A percentile compares a stretch with the other conserved stretches of the same genome.
phyloP scores from a whole-genome alignment of 345 rosid species.

The Melaleuca alternifolia region DNA sequence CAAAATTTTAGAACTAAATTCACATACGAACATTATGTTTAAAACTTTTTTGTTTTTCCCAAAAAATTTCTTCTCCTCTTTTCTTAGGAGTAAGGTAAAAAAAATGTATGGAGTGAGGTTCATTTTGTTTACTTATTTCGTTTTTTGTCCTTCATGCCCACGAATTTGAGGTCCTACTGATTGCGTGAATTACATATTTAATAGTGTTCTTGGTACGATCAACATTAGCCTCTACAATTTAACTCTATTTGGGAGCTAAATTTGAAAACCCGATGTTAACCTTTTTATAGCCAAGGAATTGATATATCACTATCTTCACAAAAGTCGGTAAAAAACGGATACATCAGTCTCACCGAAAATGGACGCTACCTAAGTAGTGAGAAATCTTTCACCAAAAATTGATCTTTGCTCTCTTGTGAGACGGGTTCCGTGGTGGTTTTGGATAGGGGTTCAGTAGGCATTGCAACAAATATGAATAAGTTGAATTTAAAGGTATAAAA shows the following conservation, averaged over 20 bases:
- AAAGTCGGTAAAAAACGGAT: background rate
- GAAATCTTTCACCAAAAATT: background rate
- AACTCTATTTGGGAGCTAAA: background rate
- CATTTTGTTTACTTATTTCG: background rate
- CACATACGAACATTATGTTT: background rate
- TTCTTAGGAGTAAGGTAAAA: background rate
- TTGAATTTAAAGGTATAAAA: background rate
- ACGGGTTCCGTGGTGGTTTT: too few species aligned
- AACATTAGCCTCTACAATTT: background rate
- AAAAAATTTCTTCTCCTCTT: background rate
- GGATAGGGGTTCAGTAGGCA: background rate
- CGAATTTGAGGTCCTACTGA: background rate
- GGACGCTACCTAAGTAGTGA: background rate
- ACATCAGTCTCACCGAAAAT: background rate
- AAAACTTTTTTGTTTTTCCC: background rate
- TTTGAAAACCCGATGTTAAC: background rate
- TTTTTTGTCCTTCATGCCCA: background rate
- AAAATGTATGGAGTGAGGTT: background rate
- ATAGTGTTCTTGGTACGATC: background rate
- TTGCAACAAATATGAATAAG: background rate
- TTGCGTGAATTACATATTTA: background rate
- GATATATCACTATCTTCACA: background rate
- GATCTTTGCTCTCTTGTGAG: background rate
- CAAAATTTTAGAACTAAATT: background rate
- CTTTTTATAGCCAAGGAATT: background rate